phyloP scores from a whole-genome alignment of 805 yeast genomes.

The Starmerella floricola region DNA sequence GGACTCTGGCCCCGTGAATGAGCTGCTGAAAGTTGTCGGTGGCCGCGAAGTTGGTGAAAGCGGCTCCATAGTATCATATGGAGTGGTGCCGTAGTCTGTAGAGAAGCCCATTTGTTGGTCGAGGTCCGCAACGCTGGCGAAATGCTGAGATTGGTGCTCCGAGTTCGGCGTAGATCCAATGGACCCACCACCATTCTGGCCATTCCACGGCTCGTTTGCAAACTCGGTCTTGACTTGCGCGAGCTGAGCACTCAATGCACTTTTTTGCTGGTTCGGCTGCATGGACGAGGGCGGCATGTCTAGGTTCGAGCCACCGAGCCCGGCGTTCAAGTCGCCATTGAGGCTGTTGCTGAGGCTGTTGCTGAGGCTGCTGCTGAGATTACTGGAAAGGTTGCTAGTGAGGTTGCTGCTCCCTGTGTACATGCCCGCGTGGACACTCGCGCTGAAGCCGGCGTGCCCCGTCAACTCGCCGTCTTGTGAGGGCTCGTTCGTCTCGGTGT shows the following conservation, averaged over 20 bases:
- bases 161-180: no score
- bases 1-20: constrained; percentile 5
- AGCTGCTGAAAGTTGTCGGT: constrained; percentile 3
- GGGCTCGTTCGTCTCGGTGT: no score
- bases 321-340: no score
- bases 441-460: no score
- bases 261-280: constrained; percentile 10
- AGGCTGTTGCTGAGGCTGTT: not conserved
- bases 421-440: no score
- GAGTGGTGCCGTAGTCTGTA: constrained; percentile 1
- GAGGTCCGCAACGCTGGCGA: not conserved
- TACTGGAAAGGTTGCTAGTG: no score
- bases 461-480: no score
- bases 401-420: no score
- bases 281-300: no score
- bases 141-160: no score
- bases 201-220: not conserved
- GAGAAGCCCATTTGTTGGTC: constrained; percentile 3
- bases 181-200: no score
- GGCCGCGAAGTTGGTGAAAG: constrained; percentile 17
- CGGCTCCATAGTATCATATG: constrained; percentile 14
- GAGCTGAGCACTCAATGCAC: constrained; percentile 18
- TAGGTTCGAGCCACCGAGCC: no score
- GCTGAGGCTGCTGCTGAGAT: not conserved
- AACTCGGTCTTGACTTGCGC: constrained; percentile 13